phyloP scores from a whole-genome alignment of 805 yeast genomes.

The Tetrapisispora pingtungensis region DNA sequence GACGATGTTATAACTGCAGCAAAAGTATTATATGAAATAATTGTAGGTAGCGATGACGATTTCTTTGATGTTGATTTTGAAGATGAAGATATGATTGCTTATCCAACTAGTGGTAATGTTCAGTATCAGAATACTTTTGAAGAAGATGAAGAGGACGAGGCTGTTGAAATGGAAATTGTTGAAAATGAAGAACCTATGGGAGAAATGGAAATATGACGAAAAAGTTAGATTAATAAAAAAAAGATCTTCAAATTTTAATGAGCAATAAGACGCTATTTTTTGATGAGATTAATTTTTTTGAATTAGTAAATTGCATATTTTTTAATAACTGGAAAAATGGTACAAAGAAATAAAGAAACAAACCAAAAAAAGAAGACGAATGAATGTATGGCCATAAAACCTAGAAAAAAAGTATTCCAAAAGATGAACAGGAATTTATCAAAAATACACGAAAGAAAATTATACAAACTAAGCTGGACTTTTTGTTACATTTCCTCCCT shows the following conservation, averaged over 20 bases:
- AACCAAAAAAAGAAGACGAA: no score
- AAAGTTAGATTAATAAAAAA: no score
- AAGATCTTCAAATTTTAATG: no score
- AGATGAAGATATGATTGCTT: slow-evolving; percentile 57
- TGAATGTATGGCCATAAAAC: no score
- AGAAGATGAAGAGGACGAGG: slow-evolving; percentile 24
- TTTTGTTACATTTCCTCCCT: no score
- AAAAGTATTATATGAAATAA: slow-evolving; percentile 56
- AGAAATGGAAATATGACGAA: slow-evolving; percentile 29
- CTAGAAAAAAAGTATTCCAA: no score
- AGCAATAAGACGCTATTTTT: no score
- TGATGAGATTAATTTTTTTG: no score
- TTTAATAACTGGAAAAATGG: background rate
- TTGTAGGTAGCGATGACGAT: slow-evolving; percentile 91
- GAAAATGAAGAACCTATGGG: slow-evolving; percentile 34
- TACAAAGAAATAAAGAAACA: no score
- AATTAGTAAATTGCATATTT: background rate
- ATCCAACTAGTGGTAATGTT: slow-evolving; percentile 1
- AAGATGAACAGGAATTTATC: background rate
- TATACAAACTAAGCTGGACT: background rate
- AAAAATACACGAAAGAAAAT: background rate
- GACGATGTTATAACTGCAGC: slow-evolving; percentile 86
- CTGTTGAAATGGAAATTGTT: slow-evolving; percentile 17
- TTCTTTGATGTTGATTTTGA: slow-evolving; percentile 95
- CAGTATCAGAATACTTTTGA: slow-evolving; percentile 22